Conservation (phyloP, 495 filamentous ascomycete species). For the Penicillium arizonense region DNA sequence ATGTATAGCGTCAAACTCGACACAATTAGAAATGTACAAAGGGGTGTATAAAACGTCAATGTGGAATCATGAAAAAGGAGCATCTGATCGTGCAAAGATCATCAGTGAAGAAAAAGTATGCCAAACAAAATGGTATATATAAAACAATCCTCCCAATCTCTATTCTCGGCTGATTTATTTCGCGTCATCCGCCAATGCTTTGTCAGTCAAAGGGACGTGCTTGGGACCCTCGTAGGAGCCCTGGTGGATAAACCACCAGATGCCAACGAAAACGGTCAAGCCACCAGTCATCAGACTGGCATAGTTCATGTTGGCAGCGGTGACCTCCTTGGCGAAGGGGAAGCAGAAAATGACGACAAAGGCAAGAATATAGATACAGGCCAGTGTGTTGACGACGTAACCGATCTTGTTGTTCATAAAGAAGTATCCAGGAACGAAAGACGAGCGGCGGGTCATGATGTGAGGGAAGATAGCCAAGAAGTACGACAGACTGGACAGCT, state of each 20-base stretch:
- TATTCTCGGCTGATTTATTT: constrained; percentile 11
- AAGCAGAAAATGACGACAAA: constrained; percentile 82
- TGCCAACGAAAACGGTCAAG: constrained; percentile 44
- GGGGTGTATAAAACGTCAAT: constrained; percentile 13
- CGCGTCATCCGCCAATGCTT: constrained; percentile 26
- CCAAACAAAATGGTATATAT: constrained; percentile 14
- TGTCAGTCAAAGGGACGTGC: constrained; percentile 38
- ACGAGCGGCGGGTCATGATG: constrained; percentile 59
- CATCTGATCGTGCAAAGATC: constrained; percentile 12
- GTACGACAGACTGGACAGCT: constrained; percentile 72
- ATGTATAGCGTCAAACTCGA: constrained; percentile 5
- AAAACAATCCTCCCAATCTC: constrained; percentile 2
- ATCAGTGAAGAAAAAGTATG: constrained; percentile 10
- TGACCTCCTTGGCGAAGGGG: constrained; percentile 44
- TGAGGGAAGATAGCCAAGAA: constrained; percentile 75
- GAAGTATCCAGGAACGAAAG: constrained; percentile 68
- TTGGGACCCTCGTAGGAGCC: constrained; percentile 36
- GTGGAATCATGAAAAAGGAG: constrained; percentile 5
- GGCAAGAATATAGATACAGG: constrained; percentile 62
- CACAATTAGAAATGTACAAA: constrained; percentile 15
- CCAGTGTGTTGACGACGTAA: constrained; percentile 55
- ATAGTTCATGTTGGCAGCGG: constrained; percentile 60
- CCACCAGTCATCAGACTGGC: constrained; percentile 65
- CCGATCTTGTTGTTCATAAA: constrained; percentile 61
- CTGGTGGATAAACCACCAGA: constrained; percentile 41